Conservation (phyloP, 2,329 filamentous ascomycete genomes). For the Aspergillus sp. region DNA sequence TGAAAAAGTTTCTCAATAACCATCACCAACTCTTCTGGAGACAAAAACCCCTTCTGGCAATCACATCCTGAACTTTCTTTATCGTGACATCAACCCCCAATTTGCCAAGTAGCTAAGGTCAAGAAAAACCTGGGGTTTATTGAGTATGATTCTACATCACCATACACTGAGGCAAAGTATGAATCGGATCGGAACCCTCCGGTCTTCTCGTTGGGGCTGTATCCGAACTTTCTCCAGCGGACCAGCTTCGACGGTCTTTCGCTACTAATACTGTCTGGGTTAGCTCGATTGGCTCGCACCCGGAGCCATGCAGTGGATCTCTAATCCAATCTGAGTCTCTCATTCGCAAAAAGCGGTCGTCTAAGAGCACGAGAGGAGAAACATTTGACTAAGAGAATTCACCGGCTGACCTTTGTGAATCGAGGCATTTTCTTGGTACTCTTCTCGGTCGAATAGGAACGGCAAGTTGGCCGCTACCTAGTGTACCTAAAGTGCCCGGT, state of each 20-base stretch:
- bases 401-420: slow-evolving; percentile 11
- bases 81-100: neutral
- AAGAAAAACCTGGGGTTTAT: neutral
- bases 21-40: neutral
- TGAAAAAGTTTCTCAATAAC: neutral
- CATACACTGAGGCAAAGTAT: neutral
- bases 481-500: neutral
- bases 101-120: neutral
- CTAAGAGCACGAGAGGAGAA: slow-evolving; percentile 5
- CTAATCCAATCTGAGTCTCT: neutral
- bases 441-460: slow-evolving; percentile 3
- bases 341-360: slow-evolving; percentile 9
- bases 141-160: neutral
- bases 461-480: neutral
- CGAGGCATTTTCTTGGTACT: slow-evolving; percentile 12
- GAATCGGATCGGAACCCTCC: neutral
- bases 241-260: slow-evolving; percentile 6
- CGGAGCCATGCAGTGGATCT: slow-evolving; percentile 11
- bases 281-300: neutral
- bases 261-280: slow-evolving; percentile 3
- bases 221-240: slow-evolving; percentile 12
- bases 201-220: neutral
- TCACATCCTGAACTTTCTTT: neutral
- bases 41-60: neutral
- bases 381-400: slow-evolving; percentile 14